Evolutionary conservation across 805 yeast genomes (phyloP).

Genomic region (Nakazawaea ambrosiae): DNA sequence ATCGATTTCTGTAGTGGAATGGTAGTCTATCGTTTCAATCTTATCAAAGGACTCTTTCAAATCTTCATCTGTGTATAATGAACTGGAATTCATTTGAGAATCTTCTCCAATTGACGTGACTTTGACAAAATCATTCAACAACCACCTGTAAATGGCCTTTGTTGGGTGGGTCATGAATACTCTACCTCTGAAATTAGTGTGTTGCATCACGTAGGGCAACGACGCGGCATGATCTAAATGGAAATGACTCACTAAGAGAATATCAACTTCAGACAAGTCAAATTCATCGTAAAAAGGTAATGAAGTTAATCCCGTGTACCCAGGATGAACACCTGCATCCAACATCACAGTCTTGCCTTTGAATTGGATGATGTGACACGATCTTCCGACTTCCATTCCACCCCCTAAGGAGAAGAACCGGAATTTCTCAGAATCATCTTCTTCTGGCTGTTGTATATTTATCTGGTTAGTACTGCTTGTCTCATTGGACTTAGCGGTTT

Average conservation of each 20-base stretch:
- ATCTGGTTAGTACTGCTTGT: background rate
- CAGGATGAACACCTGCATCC: slow-evolving; percentile 99
- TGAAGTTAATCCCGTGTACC: slow-evolving; percentile 80
- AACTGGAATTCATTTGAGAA: slow-evolving; percentile 37
- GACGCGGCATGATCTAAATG: slow-evolving; percentile 98
- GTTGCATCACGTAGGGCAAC: slow-evolving; percentile 95
- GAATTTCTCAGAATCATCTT: slow-evolving; percentile 9
- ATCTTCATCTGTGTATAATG: slow-evolving; percentile 86
- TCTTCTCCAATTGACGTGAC: slow-evolving; percentile 60
- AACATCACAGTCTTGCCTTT: slow-evolving; percentile 94
- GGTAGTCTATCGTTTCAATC: slow-evolving; percentile 92
- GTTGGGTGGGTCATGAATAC: slow-evolving; percentile 99
- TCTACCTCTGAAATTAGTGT: slow-evolving; percentile 88
- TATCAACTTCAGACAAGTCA: slow-evolving; percentile 81
- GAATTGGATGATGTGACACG: slow-evolving; percentile 88
- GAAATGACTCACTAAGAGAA: slow-evolving; percentile 85
- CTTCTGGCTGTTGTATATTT: background rate
- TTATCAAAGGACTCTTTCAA: slow-evolving; percentile 77
- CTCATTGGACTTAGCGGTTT: too few relatives aligned
- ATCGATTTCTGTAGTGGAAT: slow-evolving; percentile 89
- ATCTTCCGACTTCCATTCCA: slow-evolving; percentile 96
- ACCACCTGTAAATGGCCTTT: slow-evolving; percentile 95
- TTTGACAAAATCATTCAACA: slow-evolving; percentile 86
- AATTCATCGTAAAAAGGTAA: slow-evolving; percentile 94
- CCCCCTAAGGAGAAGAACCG: slow-evolving; percentile 88